phyloP scores from a whole-genome alignment of 2,329 filamentous ascomycete species.

The Ascochyta lentis region DNA sequence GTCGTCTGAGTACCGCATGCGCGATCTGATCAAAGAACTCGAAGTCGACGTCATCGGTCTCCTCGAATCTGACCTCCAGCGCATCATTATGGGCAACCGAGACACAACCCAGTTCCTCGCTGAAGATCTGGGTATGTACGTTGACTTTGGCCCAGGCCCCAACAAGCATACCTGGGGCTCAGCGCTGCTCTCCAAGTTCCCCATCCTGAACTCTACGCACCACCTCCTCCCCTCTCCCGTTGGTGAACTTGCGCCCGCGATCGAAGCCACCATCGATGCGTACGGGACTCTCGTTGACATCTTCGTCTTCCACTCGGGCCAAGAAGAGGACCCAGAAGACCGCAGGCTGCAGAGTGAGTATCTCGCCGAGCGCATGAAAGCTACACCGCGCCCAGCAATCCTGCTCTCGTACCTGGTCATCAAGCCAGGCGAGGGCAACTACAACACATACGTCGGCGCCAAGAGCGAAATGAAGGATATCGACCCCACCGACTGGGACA shows the following conservation, averaged over 20 bases:
- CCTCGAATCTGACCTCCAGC: slow-evolving; percentile 89
- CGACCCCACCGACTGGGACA: slow-evolving; percentile 89
- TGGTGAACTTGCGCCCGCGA: slow-evolving; percentile 92
- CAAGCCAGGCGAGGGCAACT: slow-evolving; percentile 88
- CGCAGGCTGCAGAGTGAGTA: slow-evolving; percentile 86
- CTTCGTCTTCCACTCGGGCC: slow-evolving; percentile 97
- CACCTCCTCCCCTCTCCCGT: slow-evolving; percentile 93
- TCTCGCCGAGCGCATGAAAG: slow-evolving; percentile 85
- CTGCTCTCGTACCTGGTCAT: slow-evolving; percentile 92
- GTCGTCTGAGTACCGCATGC: slow-evolving; percentile 93
- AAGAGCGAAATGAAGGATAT: slow-evolving; percentile 94
- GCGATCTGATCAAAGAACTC: slow-evolving; percentile 87
- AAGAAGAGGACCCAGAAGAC: slow-evolving; percentile 95
- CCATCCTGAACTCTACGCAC: slow-evolving; percentile 95
- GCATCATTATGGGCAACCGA: slow-evolving; percentile 99
- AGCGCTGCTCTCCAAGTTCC: slow-evolving; percentile 93
- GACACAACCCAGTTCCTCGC: slow-evolving; percentile 95
- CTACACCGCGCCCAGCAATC: slow-evolving; percentile 78
- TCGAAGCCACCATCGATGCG: slow-evolving; percentile 93
- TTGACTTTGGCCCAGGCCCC: slow-evolving; percentile 93
- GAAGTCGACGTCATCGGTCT: slow-evolving; percentile 98
- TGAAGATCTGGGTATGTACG: slow-evolving; percentile 98
- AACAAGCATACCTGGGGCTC: slow-evolving; percentile 99
- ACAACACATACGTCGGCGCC: slow-evolving; percentile 91
- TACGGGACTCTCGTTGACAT: slow-evolving; percentile 91